phyloP scores from a whole-genome alignment of 352 stramenopile genomes.

The Phytophthora crassamura region DNA sequence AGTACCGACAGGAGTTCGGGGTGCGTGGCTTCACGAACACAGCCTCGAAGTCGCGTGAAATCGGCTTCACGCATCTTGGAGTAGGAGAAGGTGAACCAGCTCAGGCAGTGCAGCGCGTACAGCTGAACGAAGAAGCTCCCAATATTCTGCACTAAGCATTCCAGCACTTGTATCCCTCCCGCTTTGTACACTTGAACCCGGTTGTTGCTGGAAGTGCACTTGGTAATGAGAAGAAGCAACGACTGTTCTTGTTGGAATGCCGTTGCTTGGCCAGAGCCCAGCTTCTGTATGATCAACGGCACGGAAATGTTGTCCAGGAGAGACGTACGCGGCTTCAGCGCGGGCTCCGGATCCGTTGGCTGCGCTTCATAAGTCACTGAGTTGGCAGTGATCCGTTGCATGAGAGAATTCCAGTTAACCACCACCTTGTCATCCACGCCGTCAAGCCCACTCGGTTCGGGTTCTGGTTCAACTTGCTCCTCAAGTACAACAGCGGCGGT shows the following conservation, averaged over 20 bases:
- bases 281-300: conserved; percentile 8
- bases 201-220: conserved; percentile 6
- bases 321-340: conserved; percentile 5
- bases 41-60: conserved; percentile 12
- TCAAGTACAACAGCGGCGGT: too few relatives aligned
- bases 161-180: conserved; percentile 10
- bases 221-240: conserved; percentile 17
- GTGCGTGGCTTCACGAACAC: conserved; percentile 12
- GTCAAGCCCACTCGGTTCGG: too few relatives aligned
- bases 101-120: conserved; percentile 28
- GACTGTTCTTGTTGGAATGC: conserved; percentile 1
- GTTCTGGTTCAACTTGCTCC: too few relatives aligned
- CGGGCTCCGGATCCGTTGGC: background rate
- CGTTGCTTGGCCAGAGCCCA: conserved; percentile 2
- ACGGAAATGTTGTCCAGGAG: conserved; percentile 13
- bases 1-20: conserved; percentile 15
- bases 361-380: background rate
- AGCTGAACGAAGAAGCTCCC: conserved; percentile 12
- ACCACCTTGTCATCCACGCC: too few relatives aligned
- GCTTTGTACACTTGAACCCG: conserved; percentile 13
- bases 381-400: too few relatives aligned
- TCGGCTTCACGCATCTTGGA: conserved; percentile 22
- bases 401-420: too few relatives aligned
- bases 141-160: background rate
- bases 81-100: conserved; percentile 33